Evolutionary conservation across 192 early-diverging fungal genomes (phyloP).

Genomic region (Neocallimastix lanati): DNA sequence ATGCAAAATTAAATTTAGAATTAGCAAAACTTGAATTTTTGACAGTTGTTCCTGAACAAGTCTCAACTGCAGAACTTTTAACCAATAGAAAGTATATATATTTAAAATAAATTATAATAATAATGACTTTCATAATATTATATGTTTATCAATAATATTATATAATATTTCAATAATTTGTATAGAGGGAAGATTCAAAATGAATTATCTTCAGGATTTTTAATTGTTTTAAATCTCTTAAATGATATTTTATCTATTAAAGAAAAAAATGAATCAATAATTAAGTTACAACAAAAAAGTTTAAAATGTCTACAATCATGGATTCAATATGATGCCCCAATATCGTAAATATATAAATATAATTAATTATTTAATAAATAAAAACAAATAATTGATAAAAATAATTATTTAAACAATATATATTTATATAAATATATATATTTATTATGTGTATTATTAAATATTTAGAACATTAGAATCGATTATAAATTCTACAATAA

Average conservation of each 20-base stretch:
- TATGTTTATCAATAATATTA: no score
- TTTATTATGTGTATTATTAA: no score
- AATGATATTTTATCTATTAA: not conserved
- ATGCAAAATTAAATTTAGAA: slow-evolving; percentile 1
- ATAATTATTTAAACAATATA: no score
- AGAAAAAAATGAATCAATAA: not conserved
- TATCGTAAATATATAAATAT: not conserved
- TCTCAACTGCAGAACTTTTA: slow-evolving; percentile 2
- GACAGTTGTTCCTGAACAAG: slow-evolving; percentile 14
- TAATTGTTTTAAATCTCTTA: not conserved
- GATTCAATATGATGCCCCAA: not conserved
- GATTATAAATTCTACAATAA: not conserved
- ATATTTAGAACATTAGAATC: not conserved
- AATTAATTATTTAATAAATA: no score
- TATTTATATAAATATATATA: no score
- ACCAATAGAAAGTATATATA: not conserved
- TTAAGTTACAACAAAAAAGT: not conserved
- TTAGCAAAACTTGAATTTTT: slow-evolving; percentile 10
- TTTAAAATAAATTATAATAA: not conserved
- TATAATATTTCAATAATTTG: not conserved
- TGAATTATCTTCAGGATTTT: not conserved
- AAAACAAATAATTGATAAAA: no score
- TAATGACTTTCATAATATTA: not conserved
- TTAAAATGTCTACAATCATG: not conserved
- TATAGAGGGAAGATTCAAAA: not conserved